phyloP scores from a whole-genome alignment of 176 grass and related monocot species.

The Sorghum bicolor region DNA sequence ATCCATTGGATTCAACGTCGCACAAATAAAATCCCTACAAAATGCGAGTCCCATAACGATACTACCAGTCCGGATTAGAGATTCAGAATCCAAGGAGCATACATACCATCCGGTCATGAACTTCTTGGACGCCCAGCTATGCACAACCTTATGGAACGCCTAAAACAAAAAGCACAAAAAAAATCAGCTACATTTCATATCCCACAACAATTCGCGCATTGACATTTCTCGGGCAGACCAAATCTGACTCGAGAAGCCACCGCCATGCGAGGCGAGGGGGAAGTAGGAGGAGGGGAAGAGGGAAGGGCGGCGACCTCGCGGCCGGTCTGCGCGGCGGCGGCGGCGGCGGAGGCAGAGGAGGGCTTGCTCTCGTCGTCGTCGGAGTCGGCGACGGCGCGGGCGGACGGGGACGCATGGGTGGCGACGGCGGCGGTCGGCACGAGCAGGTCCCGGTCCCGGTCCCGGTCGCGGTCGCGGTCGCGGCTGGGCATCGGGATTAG shows the following conservation, averaged over 20 bases:
- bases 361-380: constrained; percentile 53
- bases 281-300: background rate
- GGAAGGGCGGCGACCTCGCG: constrained; percentile 40
- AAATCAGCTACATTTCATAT: constrained; percentile 32
- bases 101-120: constrained; percentile 82
- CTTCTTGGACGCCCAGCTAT: constrained; percentile 83
- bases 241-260: constrained; percentile 23
- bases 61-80: background rate
- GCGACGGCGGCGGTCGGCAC: constrained; percentile 31
- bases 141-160: constrained; percentile 71
- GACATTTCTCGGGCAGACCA: constrained; percentile 1
- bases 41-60: background rate
- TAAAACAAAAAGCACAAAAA: constrained; percentile 25
- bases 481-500: constrained; percentile 39
- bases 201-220: background rate
- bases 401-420: constrained; percentile 5
- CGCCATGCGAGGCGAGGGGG: background rate
- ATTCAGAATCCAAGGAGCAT: background rate
- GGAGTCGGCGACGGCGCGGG: constrained; percentile 1
- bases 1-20: background rate
- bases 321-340: constrained; percentile 43
- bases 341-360: constrained; percentile 34
- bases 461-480: constrained; percentile 4
- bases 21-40: background rate
- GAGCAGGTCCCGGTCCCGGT: constrained; percentile 45